Evolutionary conservation across 2,329 filamentous ascomycete species (phyloP).

Genomic region (Knufia petricola): DNA sequence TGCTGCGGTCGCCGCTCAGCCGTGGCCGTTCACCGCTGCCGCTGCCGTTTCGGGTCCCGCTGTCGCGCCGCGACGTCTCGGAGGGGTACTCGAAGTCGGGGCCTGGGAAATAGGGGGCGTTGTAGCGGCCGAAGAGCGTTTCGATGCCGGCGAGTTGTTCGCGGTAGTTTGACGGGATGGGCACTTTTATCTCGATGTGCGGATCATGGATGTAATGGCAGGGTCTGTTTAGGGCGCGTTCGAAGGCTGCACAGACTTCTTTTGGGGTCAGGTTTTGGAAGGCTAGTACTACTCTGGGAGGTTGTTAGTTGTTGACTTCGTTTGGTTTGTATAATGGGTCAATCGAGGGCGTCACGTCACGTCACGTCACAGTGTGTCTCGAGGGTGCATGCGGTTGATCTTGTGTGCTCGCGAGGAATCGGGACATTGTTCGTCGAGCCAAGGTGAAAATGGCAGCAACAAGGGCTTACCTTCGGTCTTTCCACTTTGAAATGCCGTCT

Average conservation of each 20-base stretch:
- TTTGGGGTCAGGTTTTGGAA: conserved; percentile 79
- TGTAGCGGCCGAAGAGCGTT: conserved; percentile 48
- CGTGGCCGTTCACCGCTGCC: conserved; percentile 13
- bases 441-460: not conserved
- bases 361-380: too few species aligned
- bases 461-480: conserved; percentile 52
- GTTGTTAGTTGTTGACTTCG: not conserved
- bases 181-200: conserved; percentile 69
- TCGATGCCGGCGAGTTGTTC: conserved; percentile 67
- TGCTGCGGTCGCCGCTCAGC: not conserved
- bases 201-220: conserved; percentile 69
- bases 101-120: conserved; percentile 55
- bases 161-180: conserved; percentile 77
- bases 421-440: not conserved
- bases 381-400: too few species aligned
- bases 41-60: conserved; percentile 13
- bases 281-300: conserved; percentile 65
- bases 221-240: conserved; percentile 63
- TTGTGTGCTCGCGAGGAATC: not conserved
- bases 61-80: conserved; percentile 16
- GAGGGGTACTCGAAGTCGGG: conserved; percentile 41
- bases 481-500: conserved; percentile 79
- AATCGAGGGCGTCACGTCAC: too few species aligned
- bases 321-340: conserved; percentile 6
- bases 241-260: conserved; percentile 74